A percentile compares a stretch with the other conserved stretches of the same genome.
Evolutionary conservation across 2,329 filamentous ascomycete species (phyloP).

Genomic region (Cytospora schulzeri): DNA sequence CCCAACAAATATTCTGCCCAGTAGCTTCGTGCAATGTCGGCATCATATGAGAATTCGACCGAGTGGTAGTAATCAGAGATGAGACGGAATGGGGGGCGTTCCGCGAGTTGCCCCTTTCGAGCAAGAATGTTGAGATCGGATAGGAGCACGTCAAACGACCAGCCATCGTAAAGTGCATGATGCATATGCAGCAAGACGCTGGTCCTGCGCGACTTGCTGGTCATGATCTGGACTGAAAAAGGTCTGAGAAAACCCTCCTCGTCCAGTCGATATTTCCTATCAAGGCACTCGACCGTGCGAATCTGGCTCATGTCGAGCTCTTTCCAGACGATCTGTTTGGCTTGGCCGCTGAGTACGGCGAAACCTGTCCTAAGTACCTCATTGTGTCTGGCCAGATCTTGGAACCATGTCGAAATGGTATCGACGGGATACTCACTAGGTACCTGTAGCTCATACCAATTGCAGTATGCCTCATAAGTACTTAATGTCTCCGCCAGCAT

Average conservation of each 20-base stretch:
- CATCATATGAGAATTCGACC: conserved; percentile 31
- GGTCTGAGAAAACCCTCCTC: conserved; percentile 54
- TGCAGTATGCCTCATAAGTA: conserved; percentile 69
- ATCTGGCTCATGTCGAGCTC: conserved; percentile 48
- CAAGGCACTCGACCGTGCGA: conserved; percentile 39
- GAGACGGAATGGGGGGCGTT: conserved; percentile 61
- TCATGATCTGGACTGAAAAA: conserved; percentile 59
- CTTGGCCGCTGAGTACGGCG: conserved; percentile 52
- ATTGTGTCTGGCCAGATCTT: conserved; percentile 55
- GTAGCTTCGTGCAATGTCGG: conserved; percentile 56
- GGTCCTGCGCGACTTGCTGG: background rate
- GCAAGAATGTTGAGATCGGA: conserved; percentile 64
- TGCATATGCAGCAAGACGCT: conserved; percentile 62
- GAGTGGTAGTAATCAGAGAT: conserved; percentile 55
- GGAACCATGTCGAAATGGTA: conserved; percentile 53
- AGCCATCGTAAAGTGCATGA: conserved; percentile 90
- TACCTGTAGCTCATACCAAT: conserved; percentile 68
- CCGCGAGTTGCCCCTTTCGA: conserved; percentile 29
- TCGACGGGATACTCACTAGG: conserved; percentile 34
- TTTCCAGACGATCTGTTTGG: conserved; percentile 67
- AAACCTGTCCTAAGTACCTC: conserved; percentile 77
- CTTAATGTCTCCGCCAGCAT: conserved; percentile 77
- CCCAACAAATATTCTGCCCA: conserved; percentile 70
- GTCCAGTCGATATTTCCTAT: conserved; percentile 44
- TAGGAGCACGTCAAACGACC: conserved; percentile 78